Conservation (phyloP, 1,284 basidiomycete species). For the Fomitopsis palustris region DNA sequence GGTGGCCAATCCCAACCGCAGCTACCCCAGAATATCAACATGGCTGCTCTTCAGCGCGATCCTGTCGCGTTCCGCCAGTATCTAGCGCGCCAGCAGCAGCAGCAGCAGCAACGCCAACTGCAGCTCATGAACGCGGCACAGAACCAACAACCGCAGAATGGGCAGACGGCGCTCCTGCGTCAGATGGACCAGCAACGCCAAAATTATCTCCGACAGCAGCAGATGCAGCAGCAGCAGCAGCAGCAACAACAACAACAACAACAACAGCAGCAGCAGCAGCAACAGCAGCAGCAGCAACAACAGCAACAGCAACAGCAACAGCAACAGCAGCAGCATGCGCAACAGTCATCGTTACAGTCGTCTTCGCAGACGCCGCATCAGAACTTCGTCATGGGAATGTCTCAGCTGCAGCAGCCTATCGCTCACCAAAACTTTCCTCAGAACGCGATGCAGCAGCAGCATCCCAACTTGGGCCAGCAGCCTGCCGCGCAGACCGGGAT, state of each 20-base stretch:
- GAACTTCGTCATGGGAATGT: not conserved
- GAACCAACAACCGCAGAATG: constrained; percentile 37
- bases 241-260: constrained; percentile 14
- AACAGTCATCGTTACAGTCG: constrained; percentile 14
- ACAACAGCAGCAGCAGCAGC: constrained; percentile 26
- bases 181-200: constrained; percentile 12
- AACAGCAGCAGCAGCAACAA: constrained; percentile 15
- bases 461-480: not conserved
- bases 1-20: constrained; percentile 25
- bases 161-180: not conserved
- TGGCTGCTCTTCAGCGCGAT: constrained; percentile 14
- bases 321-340: constrained; percentile 11
- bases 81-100: constrained; percentile 26
- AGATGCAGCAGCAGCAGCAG: constrained; percentile 16
- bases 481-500: not conserved
- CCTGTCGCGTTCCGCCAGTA: not conserved
- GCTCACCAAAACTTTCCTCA: not conserved
- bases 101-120: constrained; percentile 43
- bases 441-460: constrained; percentile 4
- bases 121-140: constrained; percentile 45
- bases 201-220: constrained; percentile 26
- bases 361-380: not conserved
- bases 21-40: constrained; percentile 28
- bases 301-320: constrained; percentile 17
- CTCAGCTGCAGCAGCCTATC: not conserved